Evolutionary conservation across 2,329 filamentous ascomycete genomes (phyloP), one percentile per base, ranked within the genome.

Genomic region (Escovopsis sp.): DNA sequence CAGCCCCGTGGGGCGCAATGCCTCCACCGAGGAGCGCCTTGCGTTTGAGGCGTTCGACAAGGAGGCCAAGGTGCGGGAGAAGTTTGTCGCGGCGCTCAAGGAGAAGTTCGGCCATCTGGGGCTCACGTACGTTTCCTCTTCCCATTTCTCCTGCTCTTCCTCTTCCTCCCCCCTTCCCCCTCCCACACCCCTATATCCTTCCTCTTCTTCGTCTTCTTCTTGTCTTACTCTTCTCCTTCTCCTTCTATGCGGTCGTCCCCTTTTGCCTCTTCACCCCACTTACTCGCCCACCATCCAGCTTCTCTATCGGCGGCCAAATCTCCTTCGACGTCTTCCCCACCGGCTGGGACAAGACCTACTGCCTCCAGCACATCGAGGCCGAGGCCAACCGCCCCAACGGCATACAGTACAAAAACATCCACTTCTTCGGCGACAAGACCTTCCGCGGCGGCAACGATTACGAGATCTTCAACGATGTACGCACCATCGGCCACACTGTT

Each of bases 301-400:
- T 80, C 68, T 88, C 85, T 43, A 93, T 98, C 50, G 90, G 90
- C 48, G 90, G 90, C 35, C 85, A 94, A 56, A 94, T 98, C 61
- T 94, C 87, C 40, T 98, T 98, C 58, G 90, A 98, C 55, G 82
- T 96, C 50, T 98, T 98, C 71, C 90, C 90, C 44, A 73, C 67
- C 3, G 90, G 90, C 52, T 98, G 90, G 90, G 90, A 98, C 65
- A 98, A 96, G 76, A 94, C 84, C 9, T 98, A 94, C 70, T 94
- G 87, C 65, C 68, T 96, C 46, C 67, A 73, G 48, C 87, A 94
- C 60, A 66, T 96, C 42, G 84, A 90, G 63, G 70, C 70, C 43
- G 87, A 94, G 58, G 77, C 79, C 43, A 63, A 70, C 62, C 67
- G 70, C 55, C 66, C 70, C 28, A 77, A 73, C 50, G 78, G 79